A percentile compares a stretch with the other conserved stretches of the same genome.
These are phyloP conservation scores for Pestalotiopsis sp. DNA, from an alignment of 2,329 filamentous ascomycete genomes.

Conservation along the genomic window DNA sequence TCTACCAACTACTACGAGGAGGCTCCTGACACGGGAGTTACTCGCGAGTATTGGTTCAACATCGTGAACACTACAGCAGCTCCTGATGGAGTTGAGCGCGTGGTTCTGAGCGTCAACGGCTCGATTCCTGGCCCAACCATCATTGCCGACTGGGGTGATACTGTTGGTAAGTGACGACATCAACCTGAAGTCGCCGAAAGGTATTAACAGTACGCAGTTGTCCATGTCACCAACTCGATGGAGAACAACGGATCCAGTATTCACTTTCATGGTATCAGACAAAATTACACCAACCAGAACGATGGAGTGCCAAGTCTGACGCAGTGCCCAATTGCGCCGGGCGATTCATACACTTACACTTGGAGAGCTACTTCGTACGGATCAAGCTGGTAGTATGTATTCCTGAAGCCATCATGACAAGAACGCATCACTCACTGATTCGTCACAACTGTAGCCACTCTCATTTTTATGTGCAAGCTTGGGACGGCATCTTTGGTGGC, in stretches of 20 bases:
- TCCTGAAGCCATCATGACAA: not conserved
- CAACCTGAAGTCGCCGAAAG: not conserved
- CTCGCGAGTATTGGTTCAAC: conserved; percentile 33
- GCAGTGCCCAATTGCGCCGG: conserved; percentile 54
- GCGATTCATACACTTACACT: conserved; percentile 55
- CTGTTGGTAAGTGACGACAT: not conserved
- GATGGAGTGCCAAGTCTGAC: conserved; percentile 59
- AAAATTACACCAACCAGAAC: conserved; percentile 54
- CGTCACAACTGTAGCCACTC: conserved; percentile 30
- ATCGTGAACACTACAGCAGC: conserved; percentile 26
- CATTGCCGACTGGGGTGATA: conserved; percentile 47
- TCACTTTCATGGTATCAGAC: conserved; percentile 67
- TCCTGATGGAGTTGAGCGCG: conserved; percentile 34
- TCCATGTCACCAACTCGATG: conserved; percentile 56
- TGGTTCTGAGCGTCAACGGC: conserved; percentile 43
- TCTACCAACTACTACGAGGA: conserved; percentile 35
- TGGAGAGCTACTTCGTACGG: conserved; percentile 60
- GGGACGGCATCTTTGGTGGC: conserved; percentile 60
- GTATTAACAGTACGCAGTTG: conserved; percentile 27
- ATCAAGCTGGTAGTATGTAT: conserved; percentile 48
- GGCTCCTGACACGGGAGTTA: conserved; percentile 38
- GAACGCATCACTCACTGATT: conserved; percentile 40
- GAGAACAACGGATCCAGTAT: conserved; percentile 60
- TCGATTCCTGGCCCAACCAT: conserved; percentile 25
- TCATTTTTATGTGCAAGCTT: conserved; percentile 52